Conservation (phyloP, 768 basidiomycete genomes). For the Leccinum obscurum region DNA sequence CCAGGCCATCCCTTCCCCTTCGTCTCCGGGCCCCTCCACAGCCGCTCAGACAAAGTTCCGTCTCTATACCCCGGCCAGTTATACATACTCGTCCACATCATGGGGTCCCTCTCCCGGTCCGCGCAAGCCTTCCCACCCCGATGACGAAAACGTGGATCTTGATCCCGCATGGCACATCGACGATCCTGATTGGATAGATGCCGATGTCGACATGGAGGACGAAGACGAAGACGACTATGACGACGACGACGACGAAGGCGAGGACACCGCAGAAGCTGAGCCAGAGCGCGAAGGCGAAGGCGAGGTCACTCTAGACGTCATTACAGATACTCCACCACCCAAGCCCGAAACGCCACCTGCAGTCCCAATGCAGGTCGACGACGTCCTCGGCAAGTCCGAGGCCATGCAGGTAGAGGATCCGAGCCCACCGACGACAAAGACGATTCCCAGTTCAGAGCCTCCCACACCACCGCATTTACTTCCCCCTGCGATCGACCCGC, state of each 20-base stretch:
- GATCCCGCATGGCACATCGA: constrained; percentile 24
- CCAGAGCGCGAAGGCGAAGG: constrained; percentile 17
- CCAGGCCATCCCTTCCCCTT: constrained; percentile 1
- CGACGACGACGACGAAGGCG: constrained; percentile 34
- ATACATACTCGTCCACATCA: constrained; percentile 28
- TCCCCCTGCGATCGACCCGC: not conserved
- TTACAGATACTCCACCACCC: constrained; percentile 3
- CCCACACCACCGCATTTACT: not conserved
- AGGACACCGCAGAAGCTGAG: constrained; percentile 19
- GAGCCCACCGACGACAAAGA: not conserved
- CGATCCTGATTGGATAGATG: constrained; percentile 27
- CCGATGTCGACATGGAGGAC: constrained; percentile 34
- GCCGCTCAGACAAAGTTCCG: constrained; percentile 26
- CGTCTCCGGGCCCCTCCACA: constrained; percentile 1
- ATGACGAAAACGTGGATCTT: constrained; percentile 21
- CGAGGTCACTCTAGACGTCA: constrained; percentile 15
- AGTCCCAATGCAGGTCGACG: constrained; percentile 7
- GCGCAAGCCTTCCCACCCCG: constrained; percentile 14
- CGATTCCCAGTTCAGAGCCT: not conserved
- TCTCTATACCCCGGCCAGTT: constrained; percentile 36
- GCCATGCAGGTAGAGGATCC: not conserved
- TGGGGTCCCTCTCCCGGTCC: constrained; percentile 17
- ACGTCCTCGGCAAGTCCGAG: not conserved
- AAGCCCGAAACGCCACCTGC: constrained; percentile 2
- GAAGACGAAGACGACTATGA: constrained; percentile 34